Base-by-base conservation (phyloP, 2,329 filamentous ascomycete species). In the Botryosphaeria dothidea region DNA sequence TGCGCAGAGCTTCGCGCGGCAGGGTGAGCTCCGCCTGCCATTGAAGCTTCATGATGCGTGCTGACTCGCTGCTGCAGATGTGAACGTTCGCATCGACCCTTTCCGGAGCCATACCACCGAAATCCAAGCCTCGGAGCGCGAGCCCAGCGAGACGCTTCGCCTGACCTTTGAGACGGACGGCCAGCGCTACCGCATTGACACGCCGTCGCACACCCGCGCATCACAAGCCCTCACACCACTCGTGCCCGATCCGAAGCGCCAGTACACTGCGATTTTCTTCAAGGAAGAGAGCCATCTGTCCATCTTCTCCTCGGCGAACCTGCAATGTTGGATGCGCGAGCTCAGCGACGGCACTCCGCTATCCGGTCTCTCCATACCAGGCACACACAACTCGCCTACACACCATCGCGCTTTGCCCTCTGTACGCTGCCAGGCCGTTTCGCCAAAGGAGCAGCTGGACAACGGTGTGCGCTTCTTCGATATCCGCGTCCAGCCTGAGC, bases 381-480 rank as follows among this genome's bases (percentile, higher is more conserved):
- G 95, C 68, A 97, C 95, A 0, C 95, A 99, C 82, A 98, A 99
- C 80, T 92, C 91, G 19, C 92, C 95, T 6, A 96, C 93, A 9
- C 90, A 87, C 79, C 85, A 96, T 81, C 85, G 87, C 56, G 93
- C 95, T 13, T 85, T 97, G 4, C 95, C 95, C 1, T 96, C 92
- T 1, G 95, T 98, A 41, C 90, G 95, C 43, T 98, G 95, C 78
- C 95, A 99, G 80, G 89, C 91, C 36, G 92, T 93, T 19, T 83
- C 86, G 67, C 84, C 96, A 4, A 82, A 84, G 56, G 87, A 90
- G 62, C 95, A 99, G 78, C 87, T 99, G 29, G 83, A 88, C 65
- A 94, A 97, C 75, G 95, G 95, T 29, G 90, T 98, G 51, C 92
- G 95, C 60, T 98, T 97, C 83, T 88, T 99, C 69, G 95, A 99